Conservation (phyloP, 1,139 yeast genomes). For the Saccharomyces hybrid region DNA sequence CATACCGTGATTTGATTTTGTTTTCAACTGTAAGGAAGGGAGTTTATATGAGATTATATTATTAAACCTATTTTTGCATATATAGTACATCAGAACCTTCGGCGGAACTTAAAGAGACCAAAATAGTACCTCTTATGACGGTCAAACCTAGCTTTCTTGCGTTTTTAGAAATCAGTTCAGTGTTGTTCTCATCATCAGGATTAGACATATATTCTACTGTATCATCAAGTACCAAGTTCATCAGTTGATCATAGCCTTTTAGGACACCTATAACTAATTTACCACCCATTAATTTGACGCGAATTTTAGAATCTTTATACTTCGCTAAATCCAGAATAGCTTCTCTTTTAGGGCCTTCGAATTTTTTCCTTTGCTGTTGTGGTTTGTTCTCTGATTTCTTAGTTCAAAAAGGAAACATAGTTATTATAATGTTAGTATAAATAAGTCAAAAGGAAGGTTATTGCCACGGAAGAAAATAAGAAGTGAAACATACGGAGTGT, state of each 20-base stretch:
- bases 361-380: slow-evolving; percentile 38
- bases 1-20: not conserved
- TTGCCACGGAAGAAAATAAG: not conserved
- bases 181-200: slow-evolving; percentile 48
- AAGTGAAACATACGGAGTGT: not conserved
- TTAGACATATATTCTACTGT: slow-evolving; percentile 67
- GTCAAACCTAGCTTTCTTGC: slow-evolving; percentile 67
- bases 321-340: slow-evolving; percentile 79
- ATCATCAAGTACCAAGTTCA: slow-evolving; percentile 87
- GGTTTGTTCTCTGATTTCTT: slow-evolving; percentile 13
- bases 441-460: not conserved
- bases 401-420: not conserved
- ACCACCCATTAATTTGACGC: slow-evolving; percentile 85
- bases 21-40: not conserved
- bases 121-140: slow-evolving; percentile 79
- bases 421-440: not conserved
- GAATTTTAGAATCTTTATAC: slow-evolving; percentile 64
- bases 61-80: slow-evolving; percentile 27
- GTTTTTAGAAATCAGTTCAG: slow-evolving; percentile 38
- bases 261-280: slow-evolving; percentile 69
- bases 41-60: not conserved
- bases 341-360: slow-evolving; percentile 79
- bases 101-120: slow-evolving; percentile 75
- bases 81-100: slow-evolving; percentile 70
- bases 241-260: slow-evolving; percentile 85